These are phyloP conservation scores for Thielaviopsis punctulata DNA, from an alignment of 2,329 filamentous ascomycete genomes.

Conservation along the genomic window DNA sequence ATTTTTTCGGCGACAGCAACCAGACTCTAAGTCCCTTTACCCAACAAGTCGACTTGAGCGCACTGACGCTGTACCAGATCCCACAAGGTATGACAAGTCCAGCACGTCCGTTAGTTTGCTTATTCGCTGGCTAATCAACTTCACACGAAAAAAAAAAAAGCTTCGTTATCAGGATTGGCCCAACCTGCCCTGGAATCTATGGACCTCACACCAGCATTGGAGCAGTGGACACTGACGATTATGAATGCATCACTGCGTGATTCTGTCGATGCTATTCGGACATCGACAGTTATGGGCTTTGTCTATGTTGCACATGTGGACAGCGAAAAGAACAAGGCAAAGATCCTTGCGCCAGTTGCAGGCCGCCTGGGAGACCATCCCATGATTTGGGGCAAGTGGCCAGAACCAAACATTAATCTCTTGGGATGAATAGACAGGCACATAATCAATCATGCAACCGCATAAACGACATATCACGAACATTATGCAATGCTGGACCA, in stretches of 20 bases:
- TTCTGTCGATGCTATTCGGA: constrained; percentile 52
- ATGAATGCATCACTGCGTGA: constrained; percentile 61
- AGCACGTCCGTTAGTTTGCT: background rate
- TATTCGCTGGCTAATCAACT: constrained; percentile 5
- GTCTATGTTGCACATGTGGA: constrained; percentile 88
- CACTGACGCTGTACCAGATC: constrained; percentile 55
- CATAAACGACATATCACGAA: too few species aligned
- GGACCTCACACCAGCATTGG: constrained; percentile 47
- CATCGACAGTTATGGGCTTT: constrained; percentile 78
- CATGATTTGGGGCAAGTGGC: constrained; percentile 72
- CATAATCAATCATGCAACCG: too few species aligned
- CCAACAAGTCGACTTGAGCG: constrained; percentile 63
- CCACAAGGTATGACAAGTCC: constrained; percentile 31
- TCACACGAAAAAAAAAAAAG: too few species aligned
- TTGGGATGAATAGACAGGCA: constrained; percentile 28
- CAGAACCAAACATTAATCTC: constrained; percentile 65
- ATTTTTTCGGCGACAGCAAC: constrained; percentile 77
- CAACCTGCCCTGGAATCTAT: constrained; percentile 40
- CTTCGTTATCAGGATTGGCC: constrained; percentile 18
- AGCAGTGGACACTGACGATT: constrained; percentile 71
- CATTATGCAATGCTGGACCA: too few species aligned
- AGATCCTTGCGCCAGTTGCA: constrained; percentile 68
- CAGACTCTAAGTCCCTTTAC: constrained; percentile 74
- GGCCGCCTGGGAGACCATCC: constrained; percentile 65
- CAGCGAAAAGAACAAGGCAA: constrained; percentile 61